Conservation (phyloP, 2,329 filamentous ascomycete species). For the Boeremia lycopersici region DNA sequence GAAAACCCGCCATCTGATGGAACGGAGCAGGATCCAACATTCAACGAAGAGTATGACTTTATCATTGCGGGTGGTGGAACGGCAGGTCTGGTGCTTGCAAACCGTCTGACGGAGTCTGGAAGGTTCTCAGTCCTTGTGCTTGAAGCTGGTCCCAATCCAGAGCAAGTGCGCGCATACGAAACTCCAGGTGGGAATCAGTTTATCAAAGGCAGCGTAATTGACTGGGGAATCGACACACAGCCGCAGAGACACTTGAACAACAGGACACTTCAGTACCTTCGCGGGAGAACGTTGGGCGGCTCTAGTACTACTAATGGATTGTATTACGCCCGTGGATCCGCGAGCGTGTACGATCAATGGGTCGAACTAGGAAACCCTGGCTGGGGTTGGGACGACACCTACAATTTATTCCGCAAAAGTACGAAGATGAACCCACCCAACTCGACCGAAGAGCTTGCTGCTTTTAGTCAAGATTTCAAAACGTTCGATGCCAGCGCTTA, state of each 20-base stretch:
- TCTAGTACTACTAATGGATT: constrained; percentile 44
- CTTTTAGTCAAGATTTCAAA: constrained; percentile 35
- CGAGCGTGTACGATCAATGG: constrained; percentile 58
- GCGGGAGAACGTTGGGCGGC: constrained; percentile 39
- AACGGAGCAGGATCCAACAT: constrained; percentile 7
- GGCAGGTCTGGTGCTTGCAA: constrained; percentile 35
- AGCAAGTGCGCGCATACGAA: constrained; percentile 38
- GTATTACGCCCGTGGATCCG: constrained; percentile 40
- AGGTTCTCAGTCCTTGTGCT: constrained; percentile 38
- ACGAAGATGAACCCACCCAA: constrained; percentile 40
- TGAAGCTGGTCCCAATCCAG: constrained; percentile 40
- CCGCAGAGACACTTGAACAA: constrained; percentile 31
- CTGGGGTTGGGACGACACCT: constrained; percentile 53
- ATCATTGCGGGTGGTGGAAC: constrained; percentile 31
- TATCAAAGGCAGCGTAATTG: constrained; percentile 34
- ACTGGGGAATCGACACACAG: constrained; percentile 37
- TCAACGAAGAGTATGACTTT: constrained; percentile 30
- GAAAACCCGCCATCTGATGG: constrained; percentile 14
- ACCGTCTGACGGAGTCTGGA: constrained; percentile 31
- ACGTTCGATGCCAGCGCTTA: constrained; percentile 38
- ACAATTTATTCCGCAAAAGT: constrained; percentile 31
- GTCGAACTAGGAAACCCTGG: constrained; percentile 62
- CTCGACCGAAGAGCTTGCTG: constrained; percentile 24
- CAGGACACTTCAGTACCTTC: constrained; percentile 32
- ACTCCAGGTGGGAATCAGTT: constrained; percentile 38